Conservation (phyloP, 2,329 filamentous ascomycete species). For the Colletotrichum sp. region DNA sequence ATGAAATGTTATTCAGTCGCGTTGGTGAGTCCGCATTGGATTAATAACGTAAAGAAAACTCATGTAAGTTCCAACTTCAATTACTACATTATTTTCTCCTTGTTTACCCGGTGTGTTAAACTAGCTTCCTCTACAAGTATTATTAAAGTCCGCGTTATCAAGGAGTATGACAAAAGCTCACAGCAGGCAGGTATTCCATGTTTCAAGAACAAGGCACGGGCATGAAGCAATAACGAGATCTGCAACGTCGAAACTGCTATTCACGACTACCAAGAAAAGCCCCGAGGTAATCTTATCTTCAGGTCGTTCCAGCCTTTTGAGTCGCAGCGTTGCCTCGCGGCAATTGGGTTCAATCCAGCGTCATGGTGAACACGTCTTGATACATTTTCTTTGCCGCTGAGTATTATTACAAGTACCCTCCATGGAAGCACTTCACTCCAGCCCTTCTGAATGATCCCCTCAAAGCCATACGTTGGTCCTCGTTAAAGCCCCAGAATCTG, state of each 20-base stretch:
- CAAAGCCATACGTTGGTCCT: not conserved
- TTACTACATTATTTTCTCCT: rapidly evolving
- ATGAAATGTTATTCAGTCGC: rapidly evolving
- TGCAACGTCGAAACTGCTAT: rapidly evolving
- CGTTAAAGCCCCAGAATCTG: not conserved
- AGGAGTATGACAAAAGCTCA: not conserved
- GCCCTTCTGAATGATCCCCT: not conserved
- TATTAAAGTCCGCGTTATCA: not conserved
- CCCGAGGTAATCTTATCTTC: not conserved
- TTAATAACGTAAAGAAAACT: not conserved
- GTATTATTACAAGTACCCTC: not conserved
- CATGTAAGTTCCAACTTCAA: not conserved
- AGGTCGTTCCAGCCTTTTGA: not conserved
- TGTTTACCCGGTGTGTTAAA: not conserved
- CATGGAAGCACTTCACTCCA: not conserved
- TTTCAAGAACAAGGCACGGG: rapidly evolving
- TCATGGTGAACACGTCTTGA: not conserved
- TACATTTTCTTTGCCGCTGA: not conserved
- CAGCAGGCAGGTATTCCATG: rapidly evolving
- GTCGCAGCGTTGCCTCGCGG: not conserved
- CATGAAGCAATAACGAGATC: not conserved
- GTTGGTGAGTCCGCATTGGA: not conserved
- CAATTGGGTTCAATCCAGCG: not conserved
- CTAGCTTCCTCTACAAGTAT: not conserved
- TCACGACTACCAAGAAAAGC: not conserved